A percentile compares a stretch with the other conserved stretches of the same genome.
Evolutionary conservation across 202 grass and related monocot genomes (phyloP).

Genomic region (Setaria viridis): DNA sequence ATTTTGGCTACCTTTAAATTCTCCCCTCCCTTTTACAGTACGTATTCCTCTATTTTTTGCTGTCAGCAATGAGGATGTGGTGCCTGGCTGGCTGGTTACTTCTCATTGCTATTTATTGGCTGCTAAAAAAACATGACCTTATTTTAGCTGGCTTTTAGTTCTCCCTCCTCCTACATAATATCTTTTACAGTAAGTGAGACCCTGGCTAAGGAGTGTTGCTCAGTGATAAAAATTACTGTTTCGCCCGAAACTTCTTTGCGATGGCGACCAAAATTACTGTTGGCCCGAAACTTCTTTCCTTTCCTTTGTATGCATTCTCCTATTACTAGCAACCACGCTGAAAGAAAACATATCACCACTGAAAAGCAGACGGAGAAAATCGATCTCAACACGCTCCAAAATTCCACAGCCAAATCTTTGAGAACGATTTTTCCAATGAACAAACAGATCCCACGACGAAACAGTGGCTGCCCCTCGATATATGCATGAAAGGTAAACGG

Average conservation of each 20-base stretch:
- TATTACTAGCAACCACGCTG: too few species aligned
- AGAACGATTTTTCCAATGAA: neutral
- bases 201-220: neutral
- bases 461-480: neutral
- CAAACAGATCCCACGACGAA: neutral
- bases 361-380: too few species aligned
- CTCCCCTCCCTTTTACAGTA: neutral
- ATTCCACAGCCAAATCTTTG: neutral
- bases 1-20: neutral
- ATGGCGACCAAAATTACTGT: too few species aligned
- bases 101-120: neutral
- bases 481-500: neutral
- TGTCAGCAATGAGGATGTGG: neutral
- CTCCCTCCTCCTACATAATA: neutral
- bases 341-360: too few species aligned
- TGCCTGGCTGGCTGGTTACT: neutral
- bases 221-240: too few species aligned
- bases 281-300: too few species aligned
- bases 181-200: neutral
- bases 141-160: neutral
- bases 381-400: neutral
- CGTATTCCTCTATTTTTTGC: neutral
- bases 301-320: too few species aligned
- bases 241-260: too few species aligned
- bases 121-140: neutral